phyloP scores from a whole-genome alignment of 2,329 filamentous ascomycete species.

The Madurella mycetomatis region DNA sequence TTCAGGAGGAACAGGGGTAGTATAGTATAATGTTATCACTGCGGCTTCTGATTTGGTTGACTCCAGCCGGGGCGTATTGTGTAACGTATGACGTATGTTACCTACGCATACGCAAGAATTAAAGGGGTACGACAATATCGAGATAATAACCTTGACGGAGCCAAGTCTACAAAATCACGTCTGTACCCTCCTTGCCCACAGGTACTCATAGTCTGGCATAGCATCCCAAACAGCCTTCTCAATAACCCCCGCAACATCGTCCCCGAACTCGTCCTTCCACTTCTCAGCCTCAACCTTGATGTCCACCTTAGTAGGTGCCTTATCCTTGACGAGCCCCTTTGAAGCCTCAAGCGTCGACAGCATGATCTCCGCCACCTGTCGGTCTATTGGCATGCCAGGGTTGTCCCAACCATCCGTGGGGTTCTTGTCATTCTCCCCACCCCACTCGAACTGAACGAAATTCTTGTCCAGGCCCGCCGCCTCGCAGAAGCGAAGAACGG shows the following conservation, averaged over 20 bases:
- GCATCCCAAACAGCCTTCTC: constrained; percentile 3
- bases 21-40: too few relatives aligned
- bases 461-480: constrained; percentile 1
- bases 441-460: constrained; percentile 5
- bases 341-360: constrained; percentile 2
- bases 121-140: too few relatives aligned
- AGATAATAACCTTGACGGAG: too few relatives aligned
- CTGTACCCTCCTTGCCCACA: constrained; percentile 4
- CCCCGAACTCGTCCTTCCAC: constrained; percentile 14
- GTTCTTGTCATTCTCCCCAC: neutral
- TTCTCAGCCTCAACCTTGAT: constrained; percentile 7
- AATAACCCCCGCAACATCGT: constrained; percentile 1
- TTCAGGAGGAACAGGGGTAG: too few relatives aligned
- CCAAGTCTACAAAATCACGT: neutral
- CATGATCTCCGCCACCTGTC: neutral
- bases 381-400: too few relatives aligned
- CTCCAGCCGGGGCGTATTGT: too few relatives aligned
- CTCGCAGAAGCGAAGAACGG: constrained; percentile 1
- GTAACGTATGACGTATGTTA: too few relatives aligned
- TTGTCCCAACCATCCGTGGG: neutral
- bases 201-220: constrained; percentile 13
- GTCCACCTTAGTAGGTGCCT: constrained; percentile 3
- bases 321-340: constrained; percentile 6
- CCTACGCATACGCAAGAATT: too few relatives aligned
- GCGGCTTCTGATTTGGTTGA: too few relatives aligned